Conservation (phyloP, 768 basidiomycete species). For the Tricholoma sp. region DNA sequence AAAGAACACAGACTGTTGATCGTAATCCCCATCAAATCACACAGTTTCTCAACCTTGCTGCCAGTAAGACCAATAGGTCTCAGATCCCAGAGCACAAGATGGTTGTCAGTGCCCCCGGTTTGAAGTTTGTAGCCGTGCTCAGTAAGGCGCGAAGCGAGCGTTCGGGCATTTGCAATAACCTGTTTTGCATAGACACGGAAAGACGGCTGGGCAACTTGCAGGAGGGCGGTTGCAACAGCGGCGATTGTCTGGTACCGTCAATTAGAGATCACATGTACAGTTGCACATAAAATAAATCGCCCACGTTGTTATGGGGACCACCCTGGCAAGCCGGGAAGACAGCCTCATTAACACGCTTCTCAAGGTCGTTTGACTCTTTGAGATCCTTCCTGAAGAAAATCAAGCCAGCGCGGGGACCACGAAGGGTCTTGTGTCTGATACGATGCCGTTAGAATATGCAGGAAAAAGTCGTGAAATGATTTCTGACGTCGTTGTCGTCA, state of each 20-base stretch:
- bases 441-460: slow-evolving; percentile 1
- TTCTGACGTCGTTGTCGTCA: slow-evolving; percentile 91
- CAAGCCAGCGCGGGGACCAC: slow-evolving; percentile 95
- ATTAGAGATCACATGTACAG: background rate
- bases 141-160: slow-evolving; percentile 69
- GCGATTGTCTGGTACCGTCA: slow-evolving; percentile 71
- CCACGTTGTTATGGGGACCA: slow-evolving; percentile 96
- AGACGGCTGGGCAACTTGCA: slow-evolving; percentile 84
- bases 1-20: slow-evolving; percentile 73
- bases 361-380: slow-evolving; percentile 76
- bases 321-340: slow-evolving; percentile 99
- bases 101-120: slow-evolving; percentile 95
- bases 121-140: slow-evolving; percentile 91
- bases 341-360: slow-evolving; percentile 95
- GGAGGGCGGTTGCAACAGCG: slow-evolving; percentile 86
- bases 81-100: slow-evolving; percentile 96
- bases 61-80: slow-evolving; percentile 95
- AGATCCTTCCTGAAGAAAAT: slow-evolving; percentile 98
- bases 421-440: slow-evolving; percentile 91
- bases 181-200: slow-evolving; percentile 93
- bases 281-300: slow-evolving; percentile 14
- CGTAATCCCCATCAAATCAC: slow-evolving; percentile 94
- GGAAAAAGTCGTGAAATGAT: background rate
- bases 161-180: slow-evolving; percentile 83
- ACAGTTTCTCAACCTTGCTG: slow-evolving; percentile 97